Conservation (phyloP, 1,284 basidiomycete genomes). For the Phenoliferia sp. region DNA sequence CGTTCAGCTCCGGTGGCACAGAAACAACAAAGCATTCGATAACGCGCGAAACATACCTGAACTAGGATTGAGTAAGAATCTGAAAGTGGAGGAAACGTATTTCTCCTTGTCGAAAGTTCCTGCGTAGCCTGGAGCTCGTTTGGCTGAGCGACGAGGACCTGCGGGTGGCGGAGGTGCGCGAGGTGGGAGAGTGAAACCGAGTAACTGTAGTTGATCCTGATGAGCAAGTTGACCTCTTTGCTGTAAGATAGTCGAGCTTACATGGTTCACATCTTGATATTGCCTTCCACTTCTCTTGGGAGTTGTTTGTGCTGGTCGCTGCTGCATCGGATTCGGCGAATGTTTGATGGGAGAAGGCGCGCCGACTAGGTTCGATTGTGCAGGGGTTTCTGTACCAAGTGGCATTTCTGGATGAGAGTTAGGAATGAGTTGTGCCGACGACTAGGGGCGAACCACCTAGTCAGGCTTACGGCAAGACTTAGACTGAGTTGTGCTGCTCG, state of each 20-base stretch:
- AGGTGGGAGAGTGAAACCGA: constrained; percentile 35
- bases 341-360: not conserved
- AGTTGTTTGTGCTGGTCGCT: no score
- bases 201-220: constrained; percentile 1
- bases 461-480: no score
- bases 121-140: constrained; percentile 11
- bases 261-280: constrained; percentile 17
- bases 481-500: no score
- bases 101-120: constrained; percentile 21
- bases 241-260: not conserved
- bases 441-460: no score
- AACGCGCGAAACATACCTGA: constrained; percentile 14
- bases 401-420: no score
- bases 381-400: no score
- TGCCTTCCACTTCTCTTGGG: not conserved
- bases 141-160: constrained; percentile 19
- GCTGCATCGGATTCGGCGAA: not conserved
- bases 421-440: no score
- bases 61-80: constrained; percentile 84
- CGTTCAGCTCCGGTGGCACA: not conserved
- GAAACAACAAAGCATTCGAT: no score
- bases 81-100: constrained; percentile 90
- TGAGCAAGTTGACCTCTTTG: not conserved
- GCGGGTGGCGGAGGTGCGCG: constrained; percentile 20
- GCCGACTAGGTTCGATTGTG: not conserved